Conservation (phyloP, 2,329 filamentous ascomycete genomes). For the Sclerotinia nivalis region DNA sequence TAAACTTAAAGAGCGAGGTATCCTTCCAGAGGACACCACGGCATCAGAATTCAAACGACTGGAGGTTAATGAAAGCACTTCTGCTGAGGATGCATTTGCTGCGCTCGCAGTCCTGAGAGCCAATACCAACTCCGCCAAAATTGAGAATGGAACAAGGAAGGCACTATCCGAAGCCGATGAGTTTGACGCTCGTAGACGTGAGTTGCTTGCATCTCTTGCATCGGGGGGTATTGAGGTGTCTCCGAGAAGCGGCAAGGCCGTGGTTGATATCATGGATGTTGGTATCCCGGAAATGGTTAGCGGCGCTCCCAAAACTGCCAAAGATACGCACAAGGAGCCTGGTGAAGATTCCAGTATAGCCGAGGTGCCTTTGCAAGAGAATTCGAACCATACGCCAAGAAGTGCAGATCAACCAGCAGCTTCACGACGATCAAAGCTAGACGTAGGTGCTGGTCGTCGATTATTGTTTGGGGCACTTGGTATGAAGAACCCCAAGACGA, state of each 20-base stretch:
- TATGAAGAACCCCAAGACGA: slow-evolving; percentile 65
- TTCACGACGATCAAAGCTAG: slow-evolving; percentile 43
- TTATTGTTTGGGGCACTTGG: slow-evolving; percentile 74
- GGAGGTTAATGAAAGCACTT: slow-evolving; percentile 35
- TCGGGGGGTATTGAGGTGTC: slow-evolving; percentile 54
- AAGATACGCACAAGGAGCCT: not conserved
- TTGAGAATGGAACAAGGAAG: slow-evolving; percentile 11
- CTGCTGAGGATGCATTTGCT: slow-evolving; percentile 32
- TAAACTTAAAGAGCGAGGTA: slow-evolving; percentile 54
- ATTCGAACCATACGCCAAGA: not conserved
- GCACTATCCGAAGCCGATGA: slow-evolving; percentile 39
- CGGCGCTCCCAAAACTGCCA: not conserved
- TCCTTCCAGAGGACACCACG: slow-evolving; percentile 52
- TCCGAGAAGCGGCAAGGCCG: slow-evolving; percentile 1
- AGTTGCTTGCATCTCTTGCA: slow-evolving; percentile 53
- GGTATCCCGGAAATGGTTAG: not conserved
- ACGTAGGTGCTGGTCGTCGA: slow-evolving; percentile 64
- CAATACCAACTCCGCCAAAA: slow-evolving; percentile 13
- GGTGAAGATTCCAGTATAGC: not conserved
- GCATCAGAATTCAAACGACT: slow-evolving; percentile 49
- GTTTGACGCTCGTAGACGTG: slow-evolving; percentile 53
- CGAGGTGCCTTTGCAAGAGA: not conserved
- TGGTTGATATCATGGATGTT: not conserved
- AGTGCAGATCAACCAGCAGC: not conserved
- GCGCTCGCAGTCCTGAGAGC: slow-evolving; percentile 33